Evolutionary conservation across 768 basidiomycete species (phyloP).

Genomic region (Boletus sp.): DNA sequence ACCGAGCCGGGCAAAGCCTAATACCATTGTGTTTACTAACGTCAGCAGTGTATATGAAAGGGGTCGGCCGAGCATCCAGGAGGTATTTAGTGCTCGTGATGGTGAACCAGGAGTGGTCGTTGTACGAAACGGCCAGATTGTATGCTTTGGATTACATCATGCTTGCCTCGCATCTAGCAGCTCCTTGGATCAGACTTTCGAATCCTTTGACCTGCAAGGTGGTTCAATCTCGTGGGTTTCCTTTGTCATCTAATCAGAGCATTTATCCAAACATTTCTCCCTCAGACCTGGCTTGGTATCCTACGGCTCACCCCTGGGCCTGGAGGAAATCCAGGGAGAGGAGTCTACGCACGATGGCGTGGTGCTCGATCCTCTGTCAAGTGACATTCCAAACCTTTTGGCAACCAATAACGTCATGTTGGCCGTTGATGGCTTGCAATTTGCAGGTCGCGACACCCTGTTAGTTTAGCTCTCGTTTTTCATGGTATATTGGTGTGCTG

Average conservation of each 20-base stretch:
- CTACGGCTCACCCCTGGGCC: conserved; percentile 45
- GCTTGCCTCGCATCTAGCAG: conserved; percentile 22
- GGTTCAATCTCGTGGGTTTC: conserved; percentile 53
- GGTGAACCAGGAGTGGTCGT: conserved; percentile 42
- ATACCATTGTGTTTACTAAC: conserved; percentile 60
- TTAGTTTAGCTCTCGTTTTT: conserved; percentile 28
- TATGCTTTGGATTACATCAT: conserved; percentile 45
- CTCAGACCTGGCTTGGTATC: conserved; percentile 45
- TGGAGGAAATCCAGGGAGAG: conserved; percentile 57
- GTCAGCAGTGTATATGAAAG: conserved; percentile 51
- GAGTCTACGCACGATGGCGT: conserved; percentile 56
- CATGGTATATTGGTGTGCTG: background rate
- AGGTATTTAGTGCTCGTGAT: conserved; percentile 17
- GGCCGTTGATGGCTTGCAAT: conserved; percentile 74
- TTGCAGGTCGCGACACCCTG: conserved; percentile 58
- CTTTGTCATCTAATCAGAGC: conserved; percentile 2
- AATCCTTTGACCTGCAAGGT: conserved; percentile 58
- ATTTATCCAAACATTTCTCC: conserved; percentile 1
- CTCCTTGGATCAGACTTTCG: conserved; percentile 24
- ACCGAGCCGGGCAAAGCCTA: conserved; percentile 37
- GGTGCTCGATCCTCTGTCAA: conserved; percentile 44
- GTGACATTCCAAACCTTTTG: conserved; percentile 34
- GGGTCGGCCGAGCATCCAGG: conserved; percentile 23
- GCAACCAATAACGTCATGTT: conserved; percentile 42
- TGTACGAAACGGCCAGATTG: conserved; percentile 51